Conservation (phyloP, 139 green algal genomes). For the Chlamydomonas asymmetrica region DNA sequence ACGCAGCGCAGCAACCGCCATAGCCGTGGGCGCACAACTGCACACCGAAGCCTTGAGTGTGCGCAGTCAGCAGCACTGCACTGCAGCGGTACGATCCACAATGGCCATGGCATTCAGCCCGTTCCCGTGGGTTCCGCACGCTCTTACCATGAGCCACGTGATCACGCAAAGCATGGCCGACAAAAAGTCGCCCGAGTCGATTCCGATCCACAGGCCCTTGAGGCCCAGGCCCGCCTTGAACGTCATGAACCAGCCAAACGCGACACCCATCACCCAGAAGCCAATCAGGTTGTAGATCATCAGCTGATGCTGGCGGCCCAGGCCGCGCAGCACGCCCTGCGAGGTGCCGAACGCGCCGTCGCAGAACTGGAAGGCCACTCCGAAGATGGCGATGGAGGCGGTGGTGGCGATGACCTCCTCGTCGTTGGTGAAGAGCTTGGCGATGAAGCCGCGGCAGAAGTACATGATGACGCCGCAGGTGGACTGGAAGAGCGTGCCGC, state of each 20-base stretch:
- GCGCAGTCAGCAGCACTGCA: too few species aligned
- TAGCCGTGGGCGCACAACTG: too few species aligned
- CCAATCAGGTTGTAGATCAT: conserved; percentile 39
- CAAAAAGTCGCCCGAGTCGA: conserved; percentile 30
- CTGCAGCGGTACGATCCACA: too few species aligned
- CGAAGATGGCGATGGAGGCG: conserved; percentile 20
- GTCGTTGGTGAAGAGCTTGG: conserved; percentile 32
- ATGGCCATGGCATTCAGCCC: too few species aligned
- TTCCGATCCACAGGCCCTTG: conserved; percentile 37
- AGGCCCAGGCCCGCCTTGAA: conserved; percentile 34
- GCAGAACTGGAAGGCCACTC: conserved; percentile 38
- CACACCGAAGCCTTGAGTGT: too few species aligned
- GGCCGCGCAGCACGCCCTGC: conserved; percentile 47
- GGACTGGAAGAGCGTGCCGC: conserved; percentile 18
- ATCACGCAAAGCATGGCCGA: conserved; percentile 16
- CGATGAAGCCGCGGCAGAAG: conserved; percentile 1
- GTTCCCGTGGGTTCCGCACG: too few species aligned
- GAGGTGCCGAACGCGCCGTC: conserved; percentile 47
- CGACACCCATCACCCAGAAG: conserved; percentile 48
- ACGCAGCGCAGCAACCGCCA: too few species aligned
- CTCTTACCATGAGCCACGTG: conserved; percentile 26
- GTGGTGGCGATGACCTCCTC: background rate
- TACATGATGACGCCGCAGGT: conserved; percentile 27
- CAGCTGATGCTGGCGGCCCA: conserved; percentile 36
- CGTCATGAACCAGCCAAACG: conserved; percentile 34